Percentiles rank a stretch among this genome's conserved stretches.
Evolutionary conservation across 805 yeast genomes (phyloP).

Genomic region (Wickerhamiella qilinensis): DNA sequence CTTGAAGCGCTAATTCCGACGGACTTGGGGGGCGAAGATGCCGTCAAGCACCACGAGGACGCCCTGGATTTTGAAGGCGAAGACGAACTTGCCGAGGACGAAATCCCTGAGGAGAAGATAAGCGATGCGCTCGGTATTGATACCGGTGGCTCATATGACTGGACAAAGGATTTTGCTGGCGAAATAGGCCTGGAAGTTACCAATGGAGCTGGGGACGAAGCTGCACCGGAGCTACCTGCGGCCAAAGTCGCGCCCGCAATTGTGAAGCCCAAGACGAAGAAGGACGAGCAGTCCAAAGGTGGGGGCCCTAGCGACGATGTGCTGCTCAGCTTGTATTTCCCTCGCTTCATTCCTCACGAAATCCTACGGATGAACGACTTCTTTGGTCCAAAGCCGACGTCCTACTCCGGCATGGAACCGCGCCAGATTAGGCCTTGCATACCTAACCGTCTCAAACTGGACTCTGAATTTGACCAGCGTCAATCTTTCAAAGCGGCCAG

Average conservation of each 20-base stretch:
- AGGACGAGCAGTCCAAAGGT: constrained; percentile 3
- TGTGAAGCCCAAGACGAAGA: constrained; percentile 5
- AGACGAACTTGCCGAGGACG: constrained; percentile 89
- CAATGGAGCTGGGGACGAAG: constrained; percentile 2
- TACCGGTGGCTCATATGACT: constrained; percentile 15
- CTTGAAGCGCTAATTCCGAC: constrained; percentile 18
- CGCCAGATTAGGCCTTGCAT: constrained; percentile 18
- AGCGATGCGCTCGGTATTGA: constrained; percentile 22
- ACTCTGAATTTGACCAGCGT: constrained; percentile 45
- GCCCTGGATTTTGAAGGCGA: constrained; percentile 91
- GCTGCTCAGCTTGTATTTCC: constrained; percentile 31
- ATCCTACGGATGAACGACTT: constrained; percentile 49
- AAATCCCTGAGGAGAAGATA: constrained; percentile 24
- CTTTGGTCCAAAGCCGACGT: constrained; percentile 46
- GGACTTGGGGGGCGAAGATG: constrained; percentile 28
- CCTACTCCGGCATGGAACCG: constrained; percentile 38
- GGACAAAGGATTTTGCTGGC: constrained; percentile 22
- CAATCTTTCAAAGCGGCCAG: constrained; percentile 30
- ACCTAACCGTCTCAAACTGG: constrained; percentile 45
- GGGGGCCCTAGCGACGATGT: constrained; percentile 7
- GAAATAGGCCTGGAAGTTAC: constrained; percentile 18
- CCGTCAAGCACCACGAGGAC: constrained; percentile 68
- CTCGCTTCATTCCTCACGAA: constrained; percentile 39
- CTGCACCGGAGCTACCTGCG: background rate
- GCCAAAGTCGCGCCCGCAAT: constrained; percentile 6